Evolutionary conservation across 768 basidiomycete species (phyloP).

Genomic region (Porpolomopsis calyptriformis): DNA sequence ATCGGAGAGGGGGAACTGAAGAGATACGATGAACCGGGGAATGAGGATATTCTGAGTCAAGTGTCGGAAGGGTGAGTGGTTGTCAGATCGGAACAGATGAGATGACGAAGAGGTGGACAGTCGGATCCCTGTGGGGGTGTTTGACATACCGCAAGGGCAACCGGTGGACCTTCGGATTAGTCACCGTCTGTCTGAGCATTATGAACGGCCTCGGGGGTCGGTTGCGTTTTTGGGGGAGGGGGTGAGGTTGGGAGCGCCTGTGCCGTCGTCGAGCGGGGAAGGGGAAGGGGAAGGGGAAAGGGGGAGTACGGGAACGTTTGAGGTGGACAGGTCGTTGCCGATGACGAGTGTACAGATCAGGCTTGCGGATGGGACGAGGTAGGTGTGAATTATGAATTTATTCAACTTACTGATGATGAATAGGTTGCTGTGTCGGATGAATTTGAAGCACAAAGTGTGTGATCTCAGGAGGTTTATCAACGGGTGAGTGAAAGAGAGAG

Average conservation of each 20-base stretch:
- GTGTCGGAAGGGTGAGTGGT: slow-evolving; percentile 64
- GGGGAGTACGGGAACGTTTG: slow-evolving; percentile 45
- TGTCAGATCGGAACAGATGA: too few species aligned
- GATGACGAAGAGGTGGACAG: too few species aligned
- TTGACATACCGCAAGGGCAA: slow-evolving; percentile 68
- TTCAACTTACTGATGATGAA: background rate
- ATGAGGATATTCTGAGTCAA: slow-evolving; percentile 57
- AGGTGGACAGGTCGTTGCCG: slow-evolving; percentile 74
- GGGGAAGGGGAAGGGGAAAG: slow-evolving; percentile 12
- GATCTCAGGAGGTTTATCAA: slow-evolving; percentile 85
- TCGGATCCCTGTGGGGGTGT: slow-evolving; percentile 64
- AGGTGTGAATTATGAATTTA: slow-evolving; percentile 8
- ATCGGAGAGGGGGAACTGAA: slow-evolving; percentile 82
- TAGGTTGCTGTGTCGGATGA: slow-evolving; percentile 80
- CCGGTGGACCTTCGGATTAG: slow-evolving; percentile 75
- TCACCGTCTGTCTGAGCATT: slow-evolving; percentile 62
- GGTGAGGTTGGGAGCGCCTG: slow-evolving; percentile 70
- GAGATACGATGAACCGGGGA: slow-evolving; percentile 70
- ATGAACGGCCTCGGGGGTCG: slow-evolving; percentile 36
- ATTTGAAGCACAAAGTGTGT: slow-evolving; percentile 77
- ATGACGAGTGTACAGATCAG: slow-evolving; percentile 87
- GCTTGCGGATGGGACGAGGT: slow-evolving; percentile 86
- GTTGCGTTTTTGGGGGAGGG: slow-evolving; percentile 62
- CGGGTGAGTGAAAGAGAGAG: slow-evolving; percentile 47
- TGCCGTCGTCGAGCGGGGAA: slow-evolving; percentile 30